phyloP scores from a whole-genome alignment of 2,329 filamentous ascomycete genomes.

The Chaetothyriales sp. region DNA sequence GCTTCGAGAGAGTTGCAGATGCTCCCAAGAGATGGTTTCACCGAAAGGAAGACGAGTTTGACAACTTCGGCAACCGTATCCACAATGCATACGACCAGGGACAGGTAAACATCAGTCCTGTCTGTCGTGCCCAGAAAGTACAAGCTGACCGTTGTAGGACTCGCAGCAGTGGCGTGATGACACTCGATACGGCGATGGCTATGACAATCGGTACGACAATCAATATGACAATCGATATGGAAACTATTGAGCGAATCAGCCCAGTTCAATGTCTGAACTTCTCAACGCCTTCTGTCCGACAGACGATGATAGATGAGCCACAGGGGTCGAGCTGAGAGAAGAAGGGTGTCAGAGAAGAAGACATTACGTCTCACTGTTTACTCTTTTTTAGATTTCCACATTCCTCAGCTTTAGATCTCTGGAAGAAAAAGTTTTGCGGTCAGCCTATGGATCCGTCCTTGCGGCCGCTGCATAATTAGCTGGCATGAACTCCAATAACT shows the following conservation, averaged over 20 bases:
- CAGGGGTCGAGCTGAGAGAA: neutral
- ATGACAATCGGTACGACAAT: too few relatives aligned
- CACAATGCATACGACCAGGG: constrained; percentile 32
- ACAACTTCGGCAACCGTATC: constrained; percentile 29
- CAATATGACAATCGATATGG: neutral
- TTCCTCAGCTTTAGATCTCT: neutral
- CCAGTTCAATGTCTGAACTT: neutral
- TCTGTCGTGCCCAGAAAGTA: neutral
- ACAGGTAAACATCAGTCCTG: constrained; percentile 7
- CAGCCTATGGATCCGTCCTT: neutral
- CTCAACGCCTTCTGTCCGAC: too few relatives aligned
- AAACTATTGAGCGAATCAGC: neutral
- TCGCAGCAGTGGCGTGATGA: neutral
- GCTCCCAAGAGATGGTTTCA: constrained; percentile 26
- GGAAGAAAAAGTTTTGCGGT: neutral
- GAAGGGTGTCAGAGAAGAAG: neutral
- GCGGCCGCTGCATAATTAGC: neutral
- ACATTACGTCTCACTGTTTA: neutral
- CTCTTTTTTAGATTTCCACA: neutral
- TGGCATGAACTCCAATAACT: neutral
- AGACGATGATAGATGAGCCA: neutral
- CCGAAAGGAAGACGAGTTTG: constrained; percentile 29
- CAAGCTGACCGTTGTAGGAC: neutral
- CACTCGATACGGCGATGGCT: too few relatives aligned
- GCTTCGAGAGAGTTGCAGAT: constrained; percentile 22